A percentile compares a stretch with the other conserved stretches of the same genome.
phyloP scores from a whole-genome alignment of 78 protist genomes.

The Cavenderia fasciculata region DNA sequence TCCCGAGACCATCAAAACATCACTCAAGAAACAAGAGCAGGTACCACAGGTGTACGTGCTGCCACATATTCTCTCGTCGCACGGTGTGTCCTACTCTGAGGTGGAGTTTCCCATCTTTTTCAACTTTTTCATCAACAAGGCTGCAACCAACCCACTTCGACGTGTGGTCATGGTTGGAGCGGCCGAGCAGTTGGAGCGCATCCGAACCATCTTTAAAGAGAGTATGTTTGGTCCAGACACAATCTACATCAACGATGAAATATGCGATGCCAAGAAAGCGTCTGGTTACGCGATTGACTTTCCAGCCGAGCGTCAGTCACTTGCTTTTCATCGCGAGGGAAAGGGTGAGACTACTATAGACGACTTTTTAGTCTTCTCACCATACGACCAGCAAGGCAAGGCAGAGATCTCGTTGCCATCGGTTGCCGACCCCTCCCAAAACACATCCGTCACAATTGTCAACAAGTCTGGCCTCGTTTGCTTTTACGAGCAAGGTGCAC shows the following conservation, averaged over 20 bases:
- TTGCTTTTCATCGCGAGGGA: slow-evolving; percentile 20
- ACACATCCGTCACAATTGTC: background rate
- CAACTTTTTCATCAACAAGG: slow-evolving; percentile 60
- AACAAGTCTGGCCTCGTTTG: slow-evolving; percentile 37
- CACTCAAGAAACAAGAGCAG: background rate
- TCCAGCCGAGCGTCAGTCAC: slow-evolving; percentile 14
- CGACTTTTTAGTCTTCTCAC: slow-evolving; percentile 13
- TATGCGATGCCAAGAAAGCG: background rate
- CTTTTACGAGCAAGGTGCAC: slow-evolving; percentile 18
- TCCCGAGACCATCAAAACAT: slow-evolving; percentile 86
- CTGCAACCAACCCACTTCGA: slow-evolving; percentile 16
- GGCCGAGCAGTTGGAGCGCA: slow-evolving; percentile 20
- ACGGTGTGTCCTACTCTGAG: slow-evolving; percentile 64
- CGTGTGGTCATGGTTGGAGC: slow-evolving; percentile 53
- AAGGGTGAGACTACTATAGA: slow-evolving; percentile 12
- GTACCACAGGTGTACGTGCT: slow-evolving; percentile 63
- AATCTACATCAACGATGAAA: slow-evolving; percentile 37
- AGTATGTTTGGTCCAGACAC: slow-evolving; percentile 68
- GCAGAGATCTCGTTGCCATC: slow-evolving; percentile 18
- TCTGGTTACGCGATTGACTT: slow-evolving; percentile 59
- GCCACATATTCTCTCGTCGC: slow-evolving; percentile 38
- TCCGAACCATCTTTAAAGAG: slow-evolving; percentile 52
- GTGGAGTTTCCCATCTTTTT: slow-evolving; percentile 72
- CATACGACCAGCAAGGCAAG: slow-evolving; percentile 5
- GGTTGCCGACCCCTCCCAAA: background rate